Evolutionary conservation across 1,139 yeast genomes (phyloP), one percentile per base, ranked within the genome.

Genomic region (Yamadazyma siamensis): DNA sequence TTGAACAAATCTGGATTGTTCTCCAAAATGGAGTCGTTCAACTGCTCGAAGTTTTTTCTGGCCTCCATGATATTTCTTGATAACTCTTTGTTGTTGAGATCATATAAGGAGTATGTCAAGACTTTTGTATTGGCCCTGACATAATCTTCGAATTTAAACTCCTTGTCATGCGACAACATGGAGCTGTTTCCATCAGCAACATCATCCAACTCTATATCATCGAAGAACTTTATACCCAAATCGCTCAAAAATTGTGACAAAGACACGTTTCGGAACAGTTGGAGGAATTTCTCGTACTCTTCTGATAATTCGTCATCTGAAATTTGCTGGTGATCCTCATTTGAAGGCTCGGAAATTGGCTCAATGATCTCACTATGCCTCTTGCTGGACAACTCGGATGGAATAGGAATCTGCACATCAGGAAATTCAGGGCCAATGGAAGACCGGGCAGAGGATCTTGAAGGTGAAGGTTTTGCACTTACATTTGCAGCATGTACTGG

Each of bases 1-100:
- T 59, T 55, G 42, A 77, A 72, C 11, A 75, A 43, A 5, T 57
- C 53, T 0, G 82, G 81, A 34, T 72, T 73, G 32, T 71, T 71
- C 5, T 55, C 61, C 21, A 55, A 46, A 5, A 71, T 67, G 16
- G 65, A 65, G 7, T 59, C 56, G 33, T 69, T 71, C 31, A 72
- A 59, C 31, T 70, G 65, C 2, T 59, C 56, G 40, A 67, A 73
- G 15, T 67, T 52, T 11, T 54, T 58, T 32, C 66, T 61, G 3
- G 78, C 78, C 26, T 75, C 75, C 11, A 52, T 47, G 33, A 76
- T 71, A 39, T 71, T 72, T 26, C 62, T 68, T n/a, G 59, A 60
- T 40, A 77, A 54, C 41, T 76, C 81, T 17, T 64, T 57, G 40
- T 76, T 71, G 35, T 77, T 71, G 39, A 77, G 75, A 24, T 71